Base-by-base conservation (phyloP, 2,329 filamentous ascomycete species). In the Hymenoscyphus repandus region DNA sequence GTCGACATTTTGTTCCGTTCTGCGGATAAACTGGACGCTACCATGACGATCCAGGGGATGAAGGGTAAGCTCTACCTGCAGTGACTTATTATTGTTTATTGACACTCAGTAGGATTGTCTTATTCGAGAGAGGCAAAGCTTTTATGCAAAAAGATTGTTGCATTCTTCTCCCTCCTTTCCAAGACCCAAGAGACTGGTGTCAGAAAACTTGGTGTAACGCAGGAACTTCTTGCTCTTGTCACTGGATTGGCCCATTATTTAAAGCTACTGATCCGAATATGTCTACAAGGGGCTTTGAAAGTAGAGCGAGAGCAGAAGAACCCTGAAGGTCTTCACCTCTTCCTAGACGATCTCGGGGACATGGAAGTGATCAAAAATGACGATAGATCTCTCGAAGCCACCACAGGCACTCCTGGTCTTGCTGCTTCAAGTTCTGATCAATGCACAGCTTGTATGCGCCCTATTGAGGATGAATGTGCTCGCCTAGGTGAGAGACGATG, bases 61-160 rank as follows among this genome's bases (percentile, higher is more conserved):
- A 95, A 93, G 76, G 86, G 87, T 90, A 75, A 68, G 77, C 52
- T 52, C 44, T 45, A 34, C 20, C 20, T 11, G 18, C 40, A n/a
- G 7, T 11, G 7, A 22, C 3, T 34, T 27, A 41, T 33, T 9
- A n/a, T 22, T 39, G 13, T 17, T 22, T 31, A 10, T 52, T 59
- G 50, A 61, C 39, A 15, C 11, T 40, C 41, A 7, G 31, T 66
- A 88, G 90, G 88, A 56, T 78, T 99, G 54, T 89, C 90, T 9
- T 99, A 97, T 66, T 87, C 88, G 15, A 84, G 93, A 63, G 93
- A 99, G 73, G 88, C 93, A n/a, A 99, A 99, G 70, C 77, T 99
- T 45, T 80, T 99, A n/a, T 99, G 93, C 76, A 99, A 99, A 71
- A 99, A 99, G 70, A 95, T 99, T 49, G 93, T 99, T 5, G 89